Evolutionary conservation across 1,284 basidiomycete species (phyloP).

Genomic region (Coniferiporia sulphurascens): DNA sequence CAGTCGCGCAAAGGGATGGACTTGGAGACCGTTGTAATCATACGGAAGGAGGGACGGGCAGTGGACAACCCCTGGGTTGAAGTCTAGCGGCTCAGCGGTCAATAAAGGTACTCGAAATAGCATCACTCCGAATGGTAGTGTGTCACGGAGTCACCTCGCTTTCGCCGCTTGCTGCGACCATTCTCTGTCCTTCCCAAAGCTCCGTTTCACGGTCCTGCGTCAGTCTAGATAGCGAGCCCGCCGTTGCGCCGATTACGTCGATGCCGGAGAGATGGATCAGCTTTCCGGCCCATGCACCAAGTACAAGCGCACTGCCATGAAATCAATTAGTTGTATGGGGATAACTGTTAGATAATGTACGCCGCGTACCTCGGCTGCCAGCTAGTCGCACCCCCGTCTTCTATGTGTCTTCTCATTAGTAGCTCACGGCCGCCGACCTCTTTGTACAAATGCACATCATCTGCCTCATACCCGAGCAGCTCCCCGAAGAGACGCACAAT

Average conservation of each 20-base stretch:
- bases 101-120: background rate
- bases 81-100: slow-evolving; percentile 25
- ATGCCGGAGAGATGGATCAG: slow-evolving; percentile 56
- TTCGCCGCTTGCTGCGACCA: slow-evolving; percentile 43
- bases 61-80: slow-evolving; percentile 40
- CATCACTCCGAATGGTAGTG: background rate
- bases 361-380: slow-evolving; percentile 55
- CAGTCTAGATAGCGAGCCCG: slow-evolving; percentile 53
- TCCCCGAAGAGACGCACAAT: slow-evolving; percentile 45
- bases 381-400: slow-evolving; percentile 49
- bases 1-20: slow-evolving; percentile 58
- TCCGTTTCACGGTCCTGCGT: slow-evolving; percentile 58
- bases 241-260: slow-evolving; percentile 59
- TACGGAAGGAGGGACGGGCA: slow-evolving; percentile 52
- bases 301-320: slow-evolving; percentile 42
- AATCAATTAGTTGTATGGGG: background rate
- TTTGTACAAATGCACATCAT: slow-evolving; percentile 60
- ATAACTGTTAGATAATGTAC: background rate
- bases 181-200: slow-evolving; percentile 55
- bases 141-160: slow-evolving; percentile 37
- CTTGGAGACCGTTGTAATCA: slow-evolving; percentile 58
- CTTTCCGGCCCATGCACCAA: slow-evolving; percentile 51
- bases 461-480: slow-evolving; percentile 53
- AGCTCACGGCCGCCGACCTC: slow-evolving; percentile 63
- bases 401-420: slow-evolving; percentile 53